phyloP scores from a whole-genome alignment of 2,329 filamentous ascomycete genomes.

The Clathrospora elynae region DNA sequence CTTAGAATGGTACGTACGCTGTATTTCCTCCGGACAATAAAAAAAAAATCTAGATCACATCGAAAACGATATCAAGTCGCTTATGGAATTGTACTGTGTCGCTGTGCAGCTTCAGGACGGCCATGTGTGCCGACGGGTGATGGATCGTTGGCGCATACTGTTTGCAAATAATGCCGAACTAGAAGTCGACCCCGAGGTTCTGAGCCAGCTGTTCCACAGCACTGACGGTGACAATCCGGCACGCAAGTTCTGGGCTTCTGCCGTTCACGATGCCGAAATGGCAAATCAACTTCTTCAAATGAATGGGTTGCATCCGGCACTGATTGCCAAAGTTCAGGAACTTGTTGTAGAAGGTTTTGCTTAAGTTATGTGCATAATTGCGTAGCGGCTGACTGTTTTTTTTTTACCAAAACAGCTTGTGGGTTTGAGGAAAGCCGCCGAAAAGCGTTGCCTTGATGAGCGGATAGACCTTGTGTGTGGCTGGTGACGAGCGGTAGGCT shows the following conservation, averaged over 20 bases:
- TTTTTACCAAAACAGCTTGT: neutral
- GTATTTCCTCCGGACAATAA: neutral
- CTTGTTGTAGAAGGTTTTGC: neutral
- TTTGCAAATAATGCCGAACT: neutral
- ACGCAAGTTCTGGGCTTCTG: conserved; percentile 1
- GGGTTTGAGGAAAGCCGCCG: no score
- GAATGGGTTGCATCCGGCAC: neutral
- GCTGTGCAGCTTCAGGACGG: conserved; percentile 6
- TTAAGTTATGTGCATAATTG: neutral
- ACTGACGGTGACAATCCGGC: conserved; percentile 5
- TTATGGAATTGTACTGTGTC: conserved; percentile 9
- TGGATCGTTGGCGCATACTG: conserved; percentile 2
- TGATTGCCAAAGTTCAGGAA: conserved; percentile 1
- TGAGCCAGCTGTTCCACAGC: conserved; percentile 9
- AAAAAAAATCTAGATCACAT: neutral
- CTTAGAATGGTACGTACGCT: conserved; percentile 3
- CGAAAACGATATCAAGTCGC: neutral
- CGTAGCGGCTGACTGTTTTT: neutral
- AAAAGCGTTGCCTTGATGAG: no score
- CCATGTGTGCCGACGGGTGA: neutral
- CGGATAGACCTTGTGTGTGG: no score
- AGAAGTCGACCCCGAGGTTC: conserved; percentile 1
- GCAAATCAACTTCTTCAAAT: conserved; percentile 1
- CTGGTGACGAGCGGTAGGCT: no score
- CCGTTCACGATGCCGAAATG: neutral